Evolutionary conservation across 139 green algal genomes (phyloP), one percentile per base, ranked within the genome.

Genomic region (Coelastrella sp.): DNA sequence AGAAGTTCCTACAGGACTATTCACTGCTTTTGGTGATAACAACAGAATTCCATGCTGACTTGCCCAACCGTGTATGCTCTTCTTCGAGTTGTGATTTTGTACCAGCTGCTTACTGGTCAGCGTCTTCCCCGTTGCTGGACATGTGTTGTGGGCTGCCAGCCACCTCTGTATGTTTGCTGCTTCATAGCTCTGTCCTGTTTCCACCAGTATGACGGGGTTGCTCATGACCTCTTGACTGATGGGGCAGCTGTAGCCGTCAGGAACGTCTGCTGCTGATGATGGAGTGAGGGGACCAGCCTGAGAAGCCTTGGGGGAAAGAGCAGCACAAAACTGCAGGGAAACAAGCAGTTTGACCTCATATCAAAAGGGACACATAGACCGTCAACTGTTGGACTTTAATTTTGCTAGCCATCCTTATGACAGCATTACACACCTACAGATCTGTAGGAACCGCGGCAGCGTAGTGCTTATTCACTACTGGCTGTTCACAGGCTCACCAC

Each of bases 171-270:
- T 72, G 62, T 72, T 72, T 30, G 62, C 62, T 72, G 27, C 62
- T 19, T 72, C 62, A 72, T 72, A 72, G 62, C 13, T 72, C 17
- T 72, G 62, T 35, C 62, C 62, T 27, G 62, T 72, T 17, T 72
- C 62, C 32, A 17, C 62, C 32, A 72, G 23, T 17, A 72, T 72
- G 13, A 72, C 17, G 13, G 62, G 62, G 30, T 19, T 72, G 1
- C 11, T 17, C 62, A 72, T 72, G 62, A 72, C 13, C 45, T 57
- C 45, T 13, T 57, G 11, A 13, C 45, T 57, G 45, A 57, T 57
- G 45, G 45, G 45, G 45, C 67, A 76, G 21, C 15, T 6, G 19
- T 76, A 76, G 25, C 6, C 67, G 23, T 25, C 13, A 8, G 67
- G 67, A 15, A 25, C 2, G 0, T 76, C n/a, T 41, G 25, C 6